These are phyloP conservation scores for Danielia oregonensis DNA, from an alignment of 805 yeast species.

Conservation along the genomic window DNA sequence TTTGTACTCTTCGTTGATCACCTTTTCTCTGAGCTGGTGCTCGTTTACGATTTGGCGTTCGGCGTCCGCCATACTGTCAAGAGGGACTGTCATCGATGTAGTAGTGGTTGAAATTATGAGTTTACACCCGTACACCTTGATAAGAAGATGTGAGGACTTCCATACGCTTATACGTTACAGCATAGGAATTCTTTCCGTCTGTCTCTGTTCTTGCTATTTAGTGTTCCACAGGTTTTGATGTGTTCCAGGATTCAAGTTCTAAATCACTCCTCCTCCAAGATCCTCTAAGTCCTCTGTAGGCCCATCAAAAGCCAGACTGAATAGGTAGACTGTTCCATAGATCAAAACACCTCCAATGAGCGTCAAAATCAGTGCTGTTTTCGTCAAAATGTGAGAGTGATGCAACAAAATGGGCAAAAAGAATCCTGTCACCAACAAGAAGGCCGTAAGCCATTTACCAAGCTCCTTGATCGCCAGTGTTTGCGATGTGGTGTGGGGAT, in stretches of 20 bases:
- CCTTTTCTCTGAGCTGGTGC: conserved; percentile 56
- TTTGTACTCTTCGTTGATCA: conserved; percentile 69
- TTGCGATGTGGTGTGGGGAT: conserved; percentile 22
- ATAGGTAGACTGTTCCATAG: conserved; percentile 77
- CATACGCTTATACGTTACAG: too few relatives aligned
- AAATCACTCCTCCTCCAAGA: conserved; percentile 13
- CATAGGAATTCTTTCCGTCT: too few relatives aligned
- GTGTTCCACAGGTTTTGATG: too few relatives aligned
- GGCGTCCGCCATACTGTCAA: conserved; percentile 20
- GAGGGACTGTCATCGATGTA: conserved; percentile 3
- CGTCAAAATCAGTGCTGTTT: conserved; percentile 71
- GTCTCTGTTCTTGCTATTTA: too few relatives aligned
- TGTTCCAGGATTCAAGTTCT: too few relatives aligned
- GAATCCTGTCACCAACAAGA: conserved; percentile 71
- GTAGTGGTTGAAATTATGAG: not conserved
- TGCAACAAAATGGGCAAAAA: conserved; percentile 69
- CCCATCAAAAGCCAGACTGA: conserved; percentile 69
- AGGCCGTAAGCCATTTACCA: conserved; percentile 77
- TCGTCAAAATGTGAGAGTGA: conserved; percentile 70
- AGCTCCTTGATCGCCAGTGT: conserved; percentile 54
- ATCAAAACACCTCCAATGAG: conserved; percentile 80
- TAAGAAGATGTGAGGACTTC: not conserved
- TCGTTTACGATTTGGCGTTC: conserved; percentile 37
- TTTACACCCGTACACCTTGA: conserved; percentile 8
- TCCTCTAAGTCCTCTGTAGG: conserved; percentile 25